A percentile compares a stretch with the other conserved stretches of the same genome.
Conservation (phyloP, 2,329 filamentous ascomycete genomes). For the Scytalidium sp. region DNA sequence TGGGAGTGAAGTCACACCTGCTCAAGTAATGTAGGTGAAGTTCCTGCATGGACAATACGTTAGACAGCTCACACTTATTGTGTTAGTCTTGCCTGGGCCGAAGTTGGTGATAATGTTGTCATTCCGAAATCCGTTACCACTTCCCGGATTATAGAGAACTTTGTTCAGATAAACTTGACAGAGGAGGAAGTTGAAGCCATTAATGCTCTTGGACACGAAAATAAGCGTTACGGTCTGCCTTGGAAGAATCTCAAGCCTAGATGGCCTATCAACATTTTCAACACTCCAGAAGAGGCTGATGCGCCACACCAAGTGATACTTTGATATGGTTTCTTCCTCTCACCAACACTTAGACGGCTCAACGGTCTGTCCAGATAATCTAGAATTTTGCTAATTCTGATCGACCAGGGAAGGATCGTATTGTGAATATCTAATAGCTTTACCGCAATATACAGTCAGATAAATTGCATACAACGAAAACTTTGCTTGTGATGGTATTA, state of each 20-base stretch:
- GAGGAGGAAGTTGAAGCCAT: conserved; percentile 58
- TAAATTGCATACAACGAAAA: too few relatives aligned
- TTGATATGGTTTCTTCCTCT: too few relatives aligned
- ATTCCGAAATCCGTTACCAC: conserved; percentile 74
- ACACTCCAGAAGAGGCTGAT: conserved; percentile 48
- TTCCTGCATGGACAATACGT: conserved; percentile 24
- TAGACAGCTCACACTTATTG: conserved; percentile 47
- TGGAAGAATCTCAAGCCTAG: conserved; percentile 42
- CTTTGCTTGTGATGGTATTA: too few relatives aligned
- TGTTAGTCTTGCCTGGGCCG: conserved; percentile 54
- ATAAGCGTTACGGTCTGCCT: conserved; percentile 43
- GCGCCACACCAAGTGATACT: conserved; percentile 46
- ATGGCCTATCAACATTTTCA: conserved; percentile 57
- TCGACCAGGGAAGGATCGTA: too few relatives aligned
- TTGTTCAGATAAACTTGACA: conserved; percentile 61
- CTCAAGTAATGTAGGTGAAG: conserved; percentile 34
- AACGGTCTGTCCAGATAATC: too few relatives aligned
- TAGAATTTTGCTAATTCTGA: too few relatives aligned
- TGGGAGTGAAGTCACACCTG: conserved; percentile 42
- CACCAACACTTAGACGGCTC: too few relatives aligned
- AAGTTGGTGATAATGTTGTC: conserved; percentile 61
- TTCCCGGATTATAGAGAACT: conserved; percentile 67
- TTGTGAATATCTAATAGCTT: too few relatives aligned
- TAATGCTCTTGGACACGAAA: conserved; percentile 55
- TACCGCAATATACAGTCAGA: too few relatives aligned